phyloP scores from a whole-genome alignment of 1,139 yeast genomes.

The Pichia kudriavzevii region DNA sequence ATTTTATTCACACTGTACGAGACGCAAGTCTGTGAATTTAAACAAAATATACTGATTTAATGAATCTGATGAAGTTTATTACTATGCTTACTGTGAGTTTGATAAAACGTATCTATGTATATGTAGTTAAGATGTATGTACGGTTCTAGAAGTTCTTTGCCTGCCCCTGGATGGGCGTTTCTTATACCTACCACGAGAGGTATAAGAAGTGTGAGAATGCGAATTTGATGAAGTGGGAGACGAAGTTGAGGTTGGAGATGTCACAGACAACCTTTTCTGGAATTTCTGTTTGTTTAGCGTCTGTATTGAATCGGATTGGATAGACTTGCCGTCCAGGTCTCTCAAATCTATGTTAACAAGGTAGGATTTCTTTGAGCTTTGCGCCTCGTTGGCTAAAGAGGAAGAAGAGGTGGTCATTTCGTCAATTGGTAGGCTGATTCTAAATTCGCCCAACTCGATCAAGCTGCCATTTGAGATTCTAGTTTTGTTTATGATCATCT shows the following conservation, averaged over 20 bases:
- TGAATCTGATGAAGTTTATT: constrained; percentile 49
- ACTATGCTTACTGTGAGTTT: not conserved
- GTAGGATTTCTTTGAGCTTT: constrained; percentile 29
- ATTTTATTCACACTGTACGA: constrained; percentile 34
- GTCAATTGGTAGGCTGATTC: constrained; percentile 32
- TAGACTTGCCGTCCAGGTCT: constrained; percentile 27
- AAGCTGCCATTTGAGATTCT: constrained; percentile 18
- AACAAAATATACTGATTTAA: constrained; percentile 58
- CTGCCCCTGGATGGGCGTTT: too few species aligned
- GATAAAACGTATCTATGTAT: not conserved
- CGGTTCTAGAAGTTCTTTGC: not conserved
- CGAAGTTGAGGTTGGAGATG: too few species aligned
- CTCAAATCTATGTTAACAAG: constrained; percentile 32
- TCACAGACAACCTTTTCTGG: not conserved
- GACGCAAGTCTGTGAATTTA: constrained; percentile 24
- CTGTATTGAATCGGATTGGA: not conserved
- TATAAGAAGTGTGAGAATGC: too few species aligned
- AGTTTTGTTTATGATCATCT: constrained; percentile 31
- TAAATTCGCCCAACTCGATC: constrained; percentile 28
- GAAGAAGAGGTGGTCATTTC: constrained; percentile 18
- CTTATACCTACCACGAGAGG: constrained; percentile 2
- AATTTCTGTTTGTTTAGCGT: not conserved
- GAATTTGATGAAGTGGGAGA: too few species aligned
- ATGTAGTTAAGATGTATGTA: constrained; percentile 1
- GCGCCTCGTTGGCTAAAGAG: constrained; percentile 8